Conservation (phyloP, 1,284 basidiomycete species). For the Kalmanozyma brasiliensis region DNA sequence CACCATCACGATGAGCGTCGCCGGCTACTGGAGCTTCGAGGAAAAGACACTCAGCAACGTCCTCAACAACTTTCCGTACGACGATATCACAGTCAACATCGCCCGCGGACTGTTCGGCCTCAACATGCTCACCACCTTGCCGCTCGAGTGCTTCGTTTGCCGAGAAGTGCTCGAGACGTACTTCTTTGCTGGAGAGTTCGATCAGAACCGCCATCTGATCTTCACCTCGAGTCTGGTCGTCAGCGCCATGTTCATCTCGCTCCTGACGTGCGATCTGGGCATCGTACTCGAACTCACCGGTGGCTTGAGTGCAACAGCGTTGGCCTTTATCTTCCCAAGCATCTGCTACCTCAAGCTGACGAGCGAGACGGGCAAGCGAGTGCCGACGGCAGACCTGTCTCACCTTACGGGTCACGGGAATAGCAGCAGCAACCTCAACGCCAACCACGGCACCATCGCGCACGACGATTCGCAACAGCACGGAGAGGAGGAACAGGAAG, state of each 20-base stretch:
- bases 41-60: constrained; percentile 79
- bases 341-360: constrained; percentile 66
- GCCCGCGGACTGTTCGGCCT: constrained; percentile 94
- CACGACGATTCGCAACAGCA: constrained; percentile 3
- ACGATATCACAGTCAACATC: constrained; percentile 72
- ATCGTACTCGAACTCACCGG: constrained; percentile 98
- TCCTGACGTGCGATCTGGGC: constrained; percentile 94
- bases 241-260: constrained; percentile 83
- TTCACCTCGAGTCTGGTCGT: constrained; percentile 88
- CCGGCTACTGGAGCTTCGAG: constrained; percentile 91
- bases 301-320: constrained; percentile 89
- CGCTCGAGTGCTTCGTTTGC: constrained; percentile 91
- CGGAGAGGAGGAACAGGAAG: constrained; percentile 19
- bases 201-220: constrained; percentile 78
- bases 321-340: constrained; percentile 81
- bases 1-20: constrained; percentile 76
- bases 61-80: constrained; percentile 67
- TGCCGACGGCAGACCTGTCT: constrained; percentile 36
- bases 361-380: constrained; percentile 48
- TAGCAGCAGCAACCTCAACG: background rate
- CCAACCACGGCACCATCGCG: background rate
- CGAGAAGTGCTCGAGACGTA: constrained; percentile 75
- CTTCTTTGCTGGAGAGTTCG: constrained; percentile 57
- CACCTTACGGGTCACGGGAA: constrained; percentile 16
- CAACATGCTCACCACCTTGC: constrained; percentile 98